Evolutionary conservation across 2,329 filamentous ascomycete genomes (phyloP).

Genomic region (Penicillium sp.): DNA sequence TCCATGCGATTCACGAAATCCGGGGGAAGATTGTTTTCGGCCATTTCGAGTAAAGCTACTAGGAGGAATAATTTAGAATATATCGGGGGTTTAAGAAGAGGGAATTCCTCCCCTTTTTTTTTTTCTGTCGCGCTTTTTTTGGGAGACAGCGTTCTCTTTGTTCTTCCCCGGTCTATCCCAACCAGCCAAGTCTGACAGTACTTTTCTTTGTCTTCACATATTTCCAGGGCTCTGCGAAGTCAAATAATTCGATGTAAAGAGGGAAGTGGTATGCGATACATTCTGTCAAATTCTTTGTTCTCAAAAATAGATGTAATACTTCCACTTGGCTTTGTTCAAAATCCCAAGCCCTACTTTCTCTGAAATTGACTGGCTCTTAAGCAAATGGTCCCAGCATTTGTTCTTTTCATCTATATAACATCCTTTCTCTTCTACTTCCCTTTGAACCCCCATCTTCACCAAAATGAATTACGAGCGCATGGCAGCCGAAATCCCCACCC

Average conservation of each 20-base stretch:
- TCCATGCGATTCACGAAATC: slow-evolving; percentile 3
- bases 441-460: background rate
- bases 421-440: background rate
- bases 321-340: background rate
- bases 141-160: background rate
- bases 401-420: background rate
- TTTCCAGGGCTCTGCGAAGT: background rate
- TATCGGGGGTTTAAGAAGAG: background rate
- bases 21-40: background rate
- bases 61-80: background rate
- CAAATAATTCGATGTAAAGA: background rate
- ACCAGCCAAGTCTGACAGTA: background rate
- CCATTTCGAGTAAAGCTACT: background rate
- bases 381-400: background rate
- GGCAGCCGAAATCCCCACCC: background rate
- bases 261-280: background rate
- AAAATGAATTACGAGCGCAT: slow-evolving; percentile 9
- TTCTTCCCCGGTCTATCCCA: background rate
- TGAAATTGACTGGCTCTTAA: background rate
- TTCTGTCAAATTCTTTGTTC: slow-evolving; percentile 1
- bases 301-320: slow-evolving; percentile 1
- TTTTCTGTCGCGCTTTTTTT: background rate
- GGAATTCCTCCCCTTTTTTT: background rate
- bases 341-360: background rate
- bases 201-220: background rate